phyloP scores from a whole-genome alignment of 331 rosid species.

The Arachis monticola region DNA sequence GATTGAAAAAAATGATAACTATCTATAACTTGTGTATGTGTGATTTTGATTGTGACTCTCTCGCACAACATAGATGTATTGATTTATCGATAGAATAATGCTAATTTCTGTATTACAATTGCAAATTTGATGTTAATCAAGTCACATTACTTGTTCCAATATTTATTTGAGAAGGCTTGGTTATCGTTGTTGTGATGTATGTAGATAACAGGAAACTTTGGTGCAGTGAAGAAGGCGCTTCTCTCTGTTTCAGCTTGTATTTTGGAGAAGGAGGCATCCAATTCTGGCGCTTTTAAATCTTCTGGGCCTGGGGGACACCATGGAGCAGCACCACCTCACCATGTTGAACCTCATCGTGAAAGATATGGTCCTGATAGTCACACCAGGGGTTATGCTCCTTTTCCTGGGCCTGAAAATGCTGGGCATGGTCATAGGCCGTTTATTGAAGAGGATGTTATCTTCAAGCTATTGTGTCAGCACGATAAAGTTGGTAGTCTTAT shows the following conservation, averaged over 20 bases:
- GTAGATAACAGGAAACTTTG: constrained; percentile 74
- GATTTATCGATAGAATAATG: not conserved
- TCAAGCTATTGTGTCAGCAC: constrained; percentile 74
- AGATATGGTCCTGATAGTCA: constrained; percentile 55
- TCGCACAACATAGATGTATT: not conserved
- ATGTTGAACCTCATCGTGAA: constrained; percentile 55
- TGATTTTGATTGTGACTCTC: not conserved
- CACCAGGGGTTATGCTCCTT: constrained; percentile 62
- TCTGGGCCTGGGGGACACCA: constrained; percentile 48
- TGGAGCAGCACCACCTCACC: constrained; percentile 47
- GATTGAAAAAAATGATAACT: too few relatives aligned
- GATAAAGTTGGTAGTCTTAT: constrained; percentile 92
- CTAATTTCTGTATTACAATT: not conserved
- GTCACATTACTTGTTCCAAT: not conserved
- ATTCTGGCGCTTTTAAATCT: constrained; percentile 54
- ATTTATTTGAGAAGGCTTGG: not conserved
- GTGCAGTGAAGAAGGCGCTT: constrained; percentile 77
- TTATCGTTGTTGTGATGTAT: constrained; percentile 14
- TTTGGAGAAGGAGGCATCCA: constrained; percentile 55
- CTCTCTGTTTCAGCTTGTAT: constrained; percentile 69
- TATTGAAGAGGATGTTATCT: constrained; percentile 83
- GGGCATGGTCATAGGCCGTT: constrained; percentile 62
- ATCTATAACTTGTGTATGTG: not conserved
- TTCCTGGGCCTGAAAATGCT: constrained; percentile 60
- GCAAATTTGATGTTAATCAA: not conserved